Evolutionary conservation across 768 basidiomycete species (phyloP).

Genomic region (Boletus pseudopeckii): DNA sequence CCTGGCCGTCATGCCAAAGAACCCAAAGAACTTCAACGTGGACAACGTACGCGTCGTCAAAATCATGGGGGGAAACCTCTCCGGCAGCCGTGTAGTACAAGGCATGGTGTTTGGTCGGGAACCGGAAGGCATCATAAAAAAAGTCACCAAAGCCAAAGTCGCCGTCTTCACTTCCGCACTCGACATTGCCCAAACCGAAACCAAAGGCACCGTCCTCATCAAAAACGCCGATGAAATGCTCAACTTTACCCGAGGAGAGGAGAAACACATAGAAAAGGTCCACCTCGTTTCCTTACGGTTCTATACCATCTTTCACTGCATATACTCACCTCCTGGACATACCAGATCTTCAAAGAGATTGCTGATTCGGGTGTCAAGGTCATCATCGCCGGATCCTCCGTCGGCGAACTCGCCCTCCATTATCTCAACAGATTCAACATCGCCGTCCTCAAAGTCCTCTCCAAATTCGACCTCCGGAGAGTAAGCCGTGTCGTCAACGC

Average conservation of each 20-base stretch:
- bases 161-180: conserved; percentile 92
- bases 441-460: conserved; percentile 94
- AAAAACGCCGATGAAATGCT: conserved; percentile 96
- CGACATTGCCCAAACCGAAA: conserved; percentile 95
- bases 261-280: conserved; percentile 92
- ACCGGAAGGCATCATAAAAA: conserved; percentile 88
- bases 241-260: conserved; percentile 94
- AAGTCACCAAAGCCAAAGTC: conserved; percentile 83
- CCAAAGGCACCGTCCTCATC: conserved; percentile 95
- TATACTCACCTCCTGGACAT: background rate
- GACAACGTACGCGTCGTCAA: conserved; percentile 98
- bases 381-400: conserved; percentile 86
- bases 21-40: conserved; percentile 92
- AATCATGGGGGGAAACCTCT: conserved; percentile 92
- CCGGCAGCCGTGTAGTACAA: conserved; percentile 81
- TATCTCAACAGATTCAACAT: conserved; percentile 93
- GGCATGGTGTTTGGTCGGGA: conserved; percentile 99
- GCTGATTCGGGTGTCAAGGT: conserved; percentile 93
- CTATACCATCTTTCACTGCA: background rate
- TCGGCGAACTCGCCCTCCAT: conserved; percentile 95
- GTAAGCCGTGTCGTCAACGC: conserved; percentile 95
- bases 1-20: conserved; percentile 84
- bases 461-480: conserved; percentile 95
- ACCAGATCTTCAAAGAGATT: conserved; percentile 95
- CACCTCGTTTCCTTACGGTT: too few relatives aligned